Evolutionary conservation across 192 early-diverging fungal genomes (phyloP), one percentile per base, ranked within the genome.

Genomic region (Linnemannia elongata): DNA sequence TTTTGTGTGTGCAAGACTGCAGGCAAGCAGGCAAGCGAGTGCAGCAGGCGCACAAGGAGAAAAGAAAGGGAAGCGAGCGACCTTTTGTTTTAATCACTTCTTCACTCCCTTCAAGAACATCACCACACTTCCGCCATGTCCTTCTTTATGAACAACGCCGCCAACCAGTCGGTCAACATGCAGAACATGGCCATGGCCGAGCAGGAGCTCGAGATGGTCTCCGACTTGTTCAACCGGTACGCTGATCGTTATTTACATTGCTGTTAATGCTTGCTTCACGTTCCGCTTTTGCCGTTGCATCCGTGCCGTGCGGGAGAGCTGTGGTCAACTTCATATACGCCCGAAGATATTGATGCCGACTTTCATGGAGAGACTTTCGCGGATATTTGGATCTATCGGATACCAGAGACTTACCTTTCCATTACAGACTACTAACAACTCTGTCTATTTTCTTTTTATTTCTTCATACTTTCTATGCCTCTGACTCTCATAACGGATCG

Each of bases 141-240:
- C 45, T 88, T 88, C 74, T 80, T 88, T 80, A 82, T 82, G 82
- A 82, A 88, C 82, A 77, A 68, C 69, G 77, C 79, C 70, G 75
- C 79, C 75, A 87, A 87, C 80, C 92, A 92, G 75, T 54, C 91
- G 45, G 89, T 93, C 30, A 93, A 93, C 77, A 90, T 90, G 71
- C 92, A 92, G 87, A 93, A 93, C 83, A 90, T 94, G 86, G 92
- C 92, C 72, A 92, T 94, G 85, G 94, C 94, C 75, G 96, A 96
- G 89, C 94, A 95, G 83, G 96, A 96, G 77, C 92, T 96, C 79
- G 96, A 96, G 83, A 95, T 95, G 93, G 92, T 96, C 39, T 94
- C 95, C 5, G 95, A 96, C 60, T 90, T 96, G 89, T 96, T 95
- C 90, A 92, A 94, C 80, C 92, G 93, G 92, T 93, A 92, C 76